These are phyloP conservation scores for Rhizophagus sp. DNA, from an alignment of 192 early-diverging fungal species.

Conservation along the genomic window DNA sequence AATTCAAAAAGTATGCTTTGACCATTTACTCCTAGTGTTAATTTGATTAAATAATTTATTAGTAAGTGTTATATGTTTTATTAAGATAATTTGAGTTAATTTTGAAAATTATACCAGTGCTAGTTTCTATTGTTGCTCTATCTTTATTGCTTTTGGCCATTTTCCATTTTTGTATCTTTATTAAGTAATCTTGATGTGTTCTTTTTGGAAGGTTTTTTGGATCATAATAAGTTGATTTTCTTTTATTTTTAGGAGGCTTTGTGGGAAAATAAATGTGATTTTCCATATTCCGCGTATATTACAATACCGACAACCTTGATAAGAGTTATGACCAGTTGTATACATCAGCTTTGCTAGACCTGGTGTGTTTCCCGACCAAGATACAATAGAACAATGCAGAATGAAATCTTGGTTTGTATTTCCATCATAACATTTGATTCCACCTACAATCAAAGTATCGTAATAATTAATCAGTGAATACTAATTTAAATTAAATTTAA, in stretches of 20 bases:
- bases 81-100: not conserved
- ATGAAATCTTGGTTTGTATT: not conserved
- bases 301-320: not conserved
- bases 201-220: not conserved
- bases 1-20: not conserved
- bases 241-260: not conserved
- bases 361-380: not conserved
- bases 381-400: not conserved
- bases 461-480: not conserved
- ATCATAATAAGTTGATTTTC: not conserved
- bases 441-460: not conserved
- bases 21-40: not conserved
- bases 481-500: not conserved
- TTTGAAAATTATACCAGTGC: not conserved
- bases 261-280: slow-evolving; percentile 4
- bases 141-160: not conserved
- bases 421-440: not conserved
- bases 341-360: not conserved
- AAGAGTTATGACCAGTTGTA: not conserved
- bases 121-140: not conserved
- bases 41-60: too few relatives aligned
- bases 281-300: not conserved
- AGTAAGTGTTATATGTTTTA: too few relatives aligned
- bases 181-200: slow-evolving; percentile 2
- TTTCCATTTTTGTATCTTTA: not conserved